Base-by-base conservation (phyloP, 306 rosid genomes). In the Comarum palustre region DNA sequence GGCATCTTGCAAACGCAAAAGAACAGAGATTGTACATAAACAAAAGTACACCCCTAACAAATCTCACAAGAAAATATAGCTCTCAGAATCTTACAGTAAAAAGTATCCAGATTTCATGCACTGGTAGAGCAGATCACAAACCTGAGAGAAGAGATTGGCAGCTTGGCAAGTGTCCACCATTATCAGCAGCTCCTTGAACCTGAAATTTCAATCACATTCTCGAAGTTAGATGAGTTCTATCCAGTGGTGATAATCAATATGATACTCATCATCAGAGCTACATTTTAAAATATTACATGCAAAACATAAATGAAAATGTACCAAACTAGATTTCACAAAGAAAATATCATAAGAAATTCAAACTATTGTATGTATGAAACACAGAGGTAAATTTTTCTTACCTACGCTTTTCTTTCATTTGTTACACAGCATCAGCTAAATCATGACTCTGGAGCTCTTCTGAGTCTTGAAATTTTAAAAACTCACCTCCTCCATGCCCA, bases 151-250 rank as follows among this genome's bases (percentile, higher is more conserved):
- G 82, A 94, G 91, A 51, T 97, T 91, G 31, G 96, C 87, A 75
- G 97, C 98, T 85, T 94, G 98, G 83, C 98, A 91, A 41, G 98
- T 94, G 80, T 91, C 98, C 77, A 94, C 98, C 98, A 91, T 91
- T 85, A 93, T 88, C 74, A 94, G 92, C 71, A 94, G 87, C 96
- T 94, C 98, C 92, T 94, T 94, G 73, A 94, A 94, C 87, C 99
- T 94, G 70, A 69, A 83, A 15, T 73, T 76, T 80, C 70, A 42
- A 62, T 64, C 48, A 38, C 15, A 72, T 63, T 36, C 73, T 17
- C 52, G 72, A 20, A n/a, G 64, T 64, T 60, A 76, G 47, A 67
- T 70, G 69, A 79, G 81, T 61, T 87, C 22, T 55, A 2, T 73
- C 65, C 42, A 48, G 60, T 9, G 66, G 25, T 20, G 34, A 63